Evolutionary conservation across 2,329 filamentous ascomycete genomes (phyloP), one percentile per base, ranked within the genome.

Genomic region (Sclerotinia nivalis): DNA sequence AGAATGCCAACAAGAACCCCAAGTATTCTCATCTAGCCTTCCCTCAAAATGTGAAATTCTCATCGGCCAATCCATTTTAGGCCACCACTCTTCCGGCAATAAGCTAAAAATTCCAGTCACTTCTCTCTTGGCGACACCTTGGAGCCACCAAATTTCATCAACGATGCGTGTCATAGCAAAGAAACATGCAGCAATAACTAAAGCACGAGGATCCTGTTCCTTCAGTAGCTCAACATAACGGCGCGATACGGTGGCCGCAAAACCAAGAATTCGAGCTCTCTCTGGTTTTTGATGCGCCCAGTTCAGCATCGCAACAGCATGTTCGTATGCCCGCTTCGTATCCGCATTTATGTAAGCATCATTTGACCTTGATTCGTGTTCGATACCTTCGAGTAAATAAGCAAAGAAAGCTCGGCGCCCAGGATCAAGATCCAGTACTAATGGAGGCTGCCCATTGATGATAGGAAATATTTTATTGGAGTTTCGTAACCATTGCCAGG

Each of bases 261-360:
- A 88, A 69, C 88, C 82, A 6, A 90, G 83, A 2, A 87, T 84
- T 1, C 87, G 86, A 12, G 85, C 85, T 49, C 85, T 84, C 72
- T 86, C 83, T 3, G 86, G 86, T 69, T 86, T 87, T 75, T 84
- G 84, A 75, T 90, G 87, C 1, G 87, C 87, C 88, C 88, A 90
- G 75, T 90, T 89, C 10, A 90, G 81, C 10, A 89, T 87, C 25
- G 87, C 86, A n/a, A 90, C 85, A 22, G 88, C 86, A 74, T 90
- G 88, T 25, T 85, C 83, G 74, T 90, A 90, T 13, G 85, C 87
- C 73, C 87, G 86, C 25, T 81, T 82, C 0, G 83, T 86, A 56
- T 76, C 75, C 34, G 66, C 64, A 22, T 69, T 68, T 2, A 68
- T 15, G 1, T 64, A 40, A 10, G 71, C 72, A 20, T 75, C 72